Evolutionary conservation across 495 filamentous ascomycete species (phyloP), one percentile per base, ranked within the genome.

Genomic region (Glonium stellatum): DNA sequence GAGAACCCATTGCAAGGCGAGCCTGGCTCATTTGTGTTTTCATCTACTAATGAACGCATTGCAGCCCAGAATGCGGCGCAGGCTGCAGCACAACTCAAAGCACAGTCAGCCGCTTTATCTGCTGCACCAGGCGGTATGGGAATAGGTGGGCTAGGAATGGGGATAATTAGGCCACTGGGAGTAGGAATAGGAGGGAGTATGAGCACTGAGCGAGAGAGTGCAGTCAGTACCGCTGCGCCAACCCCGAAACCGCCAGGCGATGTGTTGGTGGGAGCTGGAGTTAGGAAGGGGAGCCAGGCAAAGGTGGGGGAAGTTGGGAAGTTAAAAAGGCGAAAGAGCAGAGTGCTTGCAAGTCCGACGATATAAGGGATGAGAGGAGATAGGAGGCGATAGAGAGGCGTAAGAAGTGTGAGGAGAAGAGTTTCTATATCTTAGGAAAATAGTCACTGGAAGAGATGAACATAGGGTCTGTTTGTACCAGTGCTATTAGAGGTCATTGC

Each of bases 1-100:
- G 90, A 96, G 70, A 93, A 86, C 64, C 90, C 90, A 1, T 81
- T 96, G 50, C 83, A 87, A 1, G 92, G 92, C 48, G 85, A 88
- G 65, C 92, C 92, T 0, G 91, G 92, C 21, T 82, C 84, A n/a
- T 95, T 96, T 73, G 85, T 87, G 55, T 77, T 95, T 52, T 83
- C 82, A 11, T 84, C 78, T 31, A 82, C 83, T 1, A 56, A 4
- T 19, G 78, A 77, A 54, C 35, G 77, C 74, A 64, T 69, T 69
- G 72, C 54, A 75, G 63, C 69, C 46, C 56, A 58, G 63, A 68
- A 61, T 61, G 68, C 55, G 44, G 44, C 39, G 49, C 44, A 54
- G 21, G 53, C 42, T 19, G 65, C 39, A 11, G 68, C 64, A 21
- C 44, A 31, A 6, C 27, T 31, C 27, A 31, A 31, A 6, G 27